These are phyloP conservation scores for Bathelium albidoporum DNA, from an alignment of 495 filamentous ascomycete species.

Conservation along the genomic window DNA sequence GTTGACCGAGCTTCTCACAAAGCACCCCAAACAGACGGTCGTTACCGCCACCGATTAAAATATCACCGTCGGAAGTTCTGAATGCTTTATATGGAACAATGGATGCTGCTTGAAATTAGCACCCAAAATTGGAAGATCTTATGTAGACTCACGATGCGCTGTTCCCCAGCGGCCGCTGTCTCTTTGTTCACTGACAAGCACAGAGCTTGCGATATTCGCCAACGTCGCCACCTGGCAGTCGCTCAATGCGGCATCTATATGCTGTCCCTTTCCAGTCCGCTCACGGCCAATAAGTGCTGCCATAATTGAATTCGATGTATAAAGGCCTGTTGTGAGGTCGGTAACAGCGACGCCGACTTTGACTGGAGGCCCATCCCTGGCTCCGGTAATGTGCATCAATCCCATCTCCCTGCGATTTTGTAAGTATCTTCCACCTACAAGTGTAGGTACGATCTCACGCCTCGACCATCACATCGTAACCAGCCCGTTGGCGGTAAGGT, in stretches of 20 bases:
- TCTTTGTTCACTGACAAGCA: conserved; percentile 75
- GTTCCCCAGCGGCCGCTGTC: conserved; percentile 91
- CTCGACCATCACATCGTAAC: conserved; percentile 99
- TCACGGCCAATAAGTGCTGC: conserved; percentile 69
- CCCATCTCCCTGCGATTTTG: conserved; percentile 58
- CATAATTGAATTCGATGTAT: conserved; percentile 95
- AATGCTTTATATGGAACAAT: conserved; percentile 94
- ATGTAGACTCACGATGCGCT: conserved; percentile 64
- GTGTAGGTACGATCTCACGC: conserved; percentile 36
- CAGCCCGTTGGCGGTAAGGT: conserved; percentile 77
- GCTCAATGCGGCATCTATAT: conserved; percentile 82
- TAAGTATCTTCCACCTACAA: neutral
- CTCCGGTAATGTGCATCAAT: conserved; percentile 94
- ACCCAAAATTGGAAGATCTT: neutral
- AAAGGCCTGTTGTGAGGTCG: conserved; percentile 90
- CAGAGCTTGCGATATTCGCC: conserved; percentile 86
- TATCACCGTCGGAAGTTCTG: conserved; percentile 83
- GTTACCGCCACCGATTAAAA: conserved; percentile 89
- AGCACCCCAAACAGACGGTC: conserved; percentile 82
- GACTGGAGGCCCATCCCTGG: conserved; percentile 77
- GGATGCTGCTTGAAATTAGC: conserved; percentile 44
- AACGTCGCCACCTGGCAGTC: conserved; percentile 93
- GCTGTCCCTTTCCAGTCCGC: conserved; percentile 66
- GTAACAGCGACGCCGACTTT: conserved; percentile 98
- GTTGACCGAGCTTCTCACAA: conserved; percentile 63